Percentiles rank a stretch among this genome's conserved stretches.
phyloP scores from a whole-genome alignment of 169 alveolate genomes.

The Neospora caninum region DNA sequence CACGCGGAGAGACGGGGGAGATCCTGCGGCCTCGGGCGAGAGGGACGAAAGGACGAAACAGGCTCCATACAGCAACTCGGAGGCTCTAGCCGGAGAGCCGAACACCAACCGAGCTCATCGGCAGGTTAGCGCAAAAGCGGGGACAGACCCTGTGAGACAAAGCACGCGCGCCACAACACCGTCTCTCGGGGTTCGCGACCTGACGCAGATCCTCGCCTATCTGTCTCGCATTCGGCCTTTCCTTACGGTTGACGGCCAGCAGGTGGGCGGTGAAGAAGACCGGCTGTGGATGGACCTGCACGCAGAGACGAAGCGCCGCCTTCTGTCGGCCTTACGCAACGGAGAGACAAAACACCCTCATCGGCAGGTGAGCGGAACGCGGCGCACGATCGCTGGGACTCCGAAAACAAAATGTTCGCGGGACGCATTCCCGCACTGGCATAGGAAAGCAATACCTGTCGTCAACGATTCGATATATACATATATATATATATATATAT shows the following conservation, averaged over 20 bases:
- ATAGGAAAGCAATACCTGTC: no score
- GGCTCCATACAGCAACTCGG: no score
- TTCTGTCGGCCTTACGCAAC: neutral
- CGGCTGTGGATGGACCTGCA: neutral
- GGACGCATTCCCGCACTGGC: no score
- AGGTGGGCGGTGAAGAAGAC: neutral
- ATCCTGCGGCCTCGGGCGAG: no score
- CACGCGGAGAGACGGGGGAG: no score
- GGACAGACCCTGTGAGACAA: neutral
- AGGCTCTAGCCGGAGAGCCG: no score
- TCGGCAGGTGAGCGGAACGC: neutral
- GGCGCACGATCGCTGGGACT: no score
- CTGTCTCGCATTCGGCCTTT: neutral
- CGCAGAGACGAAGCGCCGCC: neutral
- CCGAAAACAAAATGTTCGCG: no score
- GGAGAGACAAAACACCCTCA: neutral
- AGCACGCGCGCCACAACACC: neutral
- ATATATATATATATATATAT: no score
- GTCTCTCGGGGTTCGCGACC: neutral
- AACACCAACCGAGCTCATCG: no score
- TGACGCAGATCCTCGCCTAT: neutral
- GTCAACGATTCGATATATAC: no score
- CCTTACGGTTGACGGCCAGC: neutral
- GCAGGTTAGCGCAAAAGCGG: neutral
- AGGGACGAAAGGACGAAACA: no score